Evolutionary conservation across 208 protist genomes (phyloP).

Genomic region (Leishmania turanica): DNA sequence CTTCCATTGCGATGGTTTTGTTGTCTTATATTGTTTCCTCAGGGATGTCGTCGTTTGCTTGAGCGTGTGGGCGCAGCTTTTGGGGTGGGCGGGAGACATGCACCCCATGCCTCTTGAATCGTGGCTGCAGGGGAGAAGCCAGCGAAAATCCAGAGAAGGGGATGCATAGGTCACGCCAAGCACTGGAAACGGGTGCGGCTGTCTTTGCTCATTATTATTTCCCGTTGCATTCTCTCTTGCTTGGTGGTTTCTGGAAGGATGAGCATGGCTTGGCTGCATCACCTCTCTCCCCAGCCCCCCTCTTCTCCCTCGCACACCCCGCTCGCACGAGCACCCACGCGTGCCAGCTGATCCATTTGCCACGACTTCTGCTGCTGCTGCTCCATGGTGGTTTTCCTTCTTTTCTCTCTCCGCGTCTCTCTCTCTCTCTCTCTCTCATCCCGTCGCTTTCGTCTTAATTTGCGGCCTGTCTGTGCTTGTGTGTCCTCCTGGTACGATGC

Average conservation of each 20-base stretch:
- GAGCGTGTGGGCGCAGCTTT: background rate
- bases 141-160: background rate
- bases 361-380: background rate
- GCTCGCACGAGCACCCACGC: background rate
- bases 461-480: background rate
- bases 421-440: background rate
- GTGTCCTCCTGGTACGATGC: background rate
- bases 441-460: background rate
- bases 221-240: background rate
- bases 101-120: background rate
- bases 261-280: background rate
- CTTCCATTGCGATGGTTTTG: no score
- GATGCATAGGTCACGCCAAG: slow-evolving; percentile 1
- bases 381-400: background rate
- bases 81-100: background rate
- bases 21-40: background rate
- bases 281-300: background rate
- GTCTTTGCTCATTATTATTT: background rate
- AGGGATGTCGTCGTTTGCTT: background rate
- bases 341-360: background rate
- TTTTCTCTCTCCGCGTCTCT: background rate
- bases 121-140: background rate
- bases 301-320: background rate
- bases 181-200: background rate
- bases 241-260: background rate